These are phyloP conservation scores for Monosporascus ibericus DNA, from an alignment of 2,329 filamentous ascomycete genomes.

Conservation along the genomic window DNA sequence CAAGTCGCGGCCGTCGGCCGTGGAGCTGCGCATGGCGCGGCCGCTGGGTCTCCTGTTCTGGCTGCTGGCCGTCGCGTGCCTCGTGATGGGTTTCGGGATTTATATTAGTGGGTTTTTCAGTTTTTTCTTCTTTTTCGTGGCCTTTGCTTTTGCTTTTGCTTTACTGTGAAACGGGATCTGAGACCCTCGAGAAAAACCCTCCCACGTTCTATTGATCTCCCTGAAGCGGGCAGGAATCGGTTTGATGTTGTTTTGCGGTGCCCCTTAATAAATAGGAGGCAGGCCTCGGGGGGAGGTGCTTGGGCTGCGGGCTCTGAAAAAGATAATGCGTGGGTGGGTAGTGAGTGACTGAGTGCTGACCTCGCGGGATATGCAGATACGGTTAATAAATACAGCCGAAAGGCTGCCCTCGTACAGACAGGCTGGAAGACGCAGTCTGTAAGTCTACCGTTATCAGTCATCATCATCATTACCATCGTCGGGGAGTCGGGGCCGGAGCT, in stretches of 20 bases:
- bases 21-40: constrained; percentile 72
- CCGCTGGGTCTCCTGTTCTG: constrained; percentile 88
- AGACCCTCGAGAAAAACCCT: too few relatives aligned
- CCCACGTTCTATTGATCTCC: too few relatives aligned
- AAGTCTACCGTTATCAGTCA: constrained; percentile 17
- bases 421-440: constrained; percentile 90
- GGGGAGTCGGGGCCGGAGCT: neutral
- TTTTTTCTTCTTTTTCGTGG: neutral
- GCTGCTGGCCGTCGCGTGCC: constrained; percentile 69
- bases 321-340: too few relatives aligned
- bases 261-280: too few relatives aligned
- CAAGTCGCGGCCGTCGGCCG: constrained; percentile 59
- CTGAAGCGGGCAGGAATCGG: too few relatives aligned
- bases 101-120: constrained; percentile 63
- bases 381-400: constrained; percentile 72
- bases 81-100: constrained; percentile 73
- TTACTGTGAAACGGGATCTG: too few relatives aligned
- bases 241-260: too few relatives aligned
- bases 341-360: too few relatives aligned
- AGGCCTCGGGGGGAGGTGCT: too few relatives aligned
- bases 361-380: constrained; percentile 39
- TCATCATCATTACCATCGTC: neutral
- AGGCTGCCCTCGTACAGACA: constrained; percentile 79
- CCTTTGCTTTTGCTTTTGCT: neutral
- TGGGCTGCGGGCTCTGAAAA: too few relatives aligned